These are phyloP conservation scores for Angomonas desouzai DNA, from an alignment of 208 protist genomes.

Conservation along the genomic window DNA sequence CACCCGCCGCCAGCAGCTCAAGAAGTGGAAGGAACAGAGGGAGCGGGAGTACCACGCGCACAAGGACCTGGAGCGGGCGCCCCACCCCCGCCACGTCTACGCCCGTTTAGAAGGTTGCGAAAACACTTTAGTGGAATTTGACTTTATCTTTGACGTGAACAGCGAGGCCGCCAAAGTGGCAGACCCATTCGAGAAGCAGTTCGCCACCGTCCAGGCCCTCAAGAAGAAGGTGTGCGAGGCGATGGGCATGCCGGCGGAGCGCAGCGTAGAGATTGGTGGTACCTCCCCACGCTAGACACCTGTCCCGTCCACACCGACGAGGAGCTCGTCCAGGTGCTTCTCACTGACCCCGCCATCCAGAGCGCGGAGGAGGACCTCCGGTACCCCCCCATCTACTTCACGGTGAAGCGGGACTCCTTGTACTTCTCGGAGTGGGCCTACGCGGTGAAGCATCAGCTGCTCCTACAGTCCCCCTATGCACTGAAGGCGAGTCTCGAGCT, in stretches of 20 bases:
- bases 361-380: constrained; percentile 47
- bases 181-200: not conserved
- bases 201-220: constrained; percentile 37
- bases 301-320: constrained; percentile 66
- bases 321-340: constrained; percentile 73
- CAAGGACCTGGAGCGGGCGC: constrained; percentile 36
- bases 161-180: constrained; percentile 14
- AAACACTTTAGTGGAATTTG: constrained; percentile 78
- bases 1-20: constrained; percentile 49
- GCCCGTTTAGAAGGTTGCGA: constrained; percentile 84
- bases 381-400: constrained; percentile 88
- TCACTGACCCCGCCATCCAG: constrained; percentile 79
- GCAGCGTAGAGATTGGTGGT: constrained; percentile 82
- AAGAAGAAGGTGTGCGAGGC: constrained; percentile 29
- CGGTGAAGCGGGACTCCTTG: constrained; percentile 73
- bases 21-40: constrained; percentile 63
- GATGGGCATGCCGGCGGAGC: constrained; percentile 58
- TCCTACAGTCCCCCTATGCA: constrained; percentile 84
- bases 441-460: constrained; percentile 85
- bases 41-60: constrained; percentile 77
- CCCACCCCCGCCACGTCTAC: constrained; percentile 79
- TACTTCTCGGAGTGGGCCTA: constrained; percentile 89
- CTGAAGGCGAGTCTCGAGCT: constrained; percentile 71
- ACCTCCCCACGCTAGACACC: constrained; percentile 82
- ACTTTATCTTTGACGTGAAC: constrained; percentile 59